Base-by-base conservation (phyloP, 352 stramenopile genomes). In the Globisporangium takayamanum region DNA sequence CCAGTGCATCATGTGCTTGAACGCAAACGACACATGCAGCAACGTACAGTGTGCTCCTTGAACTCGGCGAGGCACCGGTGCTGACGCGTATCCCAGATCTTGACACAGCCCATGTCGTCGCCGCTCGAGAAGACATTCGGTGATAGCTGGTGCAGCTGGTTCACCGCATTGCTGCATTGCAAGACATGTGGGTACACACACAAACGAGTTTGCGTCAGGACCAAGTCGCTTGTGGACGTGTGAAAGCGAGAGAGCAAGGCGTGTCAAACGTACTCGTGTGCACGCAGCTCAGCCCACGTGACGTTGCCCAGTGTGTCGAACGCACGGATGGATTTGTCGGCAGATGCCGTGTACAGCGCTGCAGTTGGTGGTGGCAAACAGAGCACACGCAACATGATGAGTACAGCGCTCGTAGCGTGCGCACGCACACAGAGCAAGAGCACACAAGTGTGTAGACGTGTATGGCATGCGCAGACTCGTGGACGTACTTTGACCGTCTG, bases 41-140 rank as follows among this genome's bases (percentile, higher is more conserved):
- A 39, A 58, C 66, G 36, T 59, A 88, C 78, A 47, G 87, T 85
- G 69, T 98, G 92, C 68, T 97, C 85, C 55, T 98, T 96, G 78
- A 90, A 98, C 59, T 90, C 79, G 14, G 84, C 72, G 26, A 98
- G 68, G 64, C 76, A 92, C n/a, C 76, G 73, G 63, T 92, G 80
- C 64, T 90, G 80, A 52, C 86, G 77, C 45, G 83, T 88, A 55
- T 95, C 86, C 86, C 86, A 95, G 49, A 95, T 91, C 64, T 94
- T 94, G 53, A 94, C 70, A 53, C 74, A 87, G 30, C 84, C 84
- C 59, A 89, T 77, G 66, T 94, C 84, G 58, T 94, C 84, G 45
- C 84, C 84, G 58, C 80, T 91, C 1, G 73, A 73, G 55, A 94
- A 84, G 15, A 92, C 68, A 41, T 87, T 87, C 6, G 67, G 71